Conservation (phyloP, 1,284 basidiomycete species). For the Ganoderma sinense region DNA sequence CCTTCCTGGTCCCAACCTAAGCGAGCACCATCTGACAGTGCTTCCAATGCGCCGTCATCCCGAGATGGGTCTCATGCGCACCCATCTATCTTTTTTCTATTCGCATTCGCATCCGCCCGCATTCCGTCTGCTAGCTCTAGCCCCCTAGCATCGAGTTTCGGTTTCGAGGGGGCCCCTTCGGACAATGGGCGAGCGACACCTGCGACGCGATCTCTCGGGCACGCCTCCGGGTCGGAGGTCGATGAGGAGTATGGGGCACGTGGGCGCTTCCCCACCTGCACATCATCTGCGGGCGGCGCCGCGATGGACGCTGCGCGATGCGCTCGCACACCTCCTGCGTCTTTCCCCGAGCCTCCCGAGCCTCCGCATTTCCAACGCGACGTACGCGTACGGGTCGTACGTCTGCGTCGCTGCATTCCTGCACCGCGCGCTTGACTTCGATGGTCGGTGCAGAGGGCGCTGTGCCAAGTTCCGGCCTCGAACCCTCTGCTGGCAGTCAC, state of each 20-base stretch:
- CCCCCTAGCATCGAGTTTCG: not conserved
- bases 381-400: constrained; percentile 25
- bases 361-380: constrained; percentile 30
- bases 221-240: not conserved
- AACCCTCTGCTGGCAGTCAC: too few relatives aligned
- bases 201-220: constrained; percentile 12
- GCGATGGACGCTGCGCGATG: constrained; percentile 26
- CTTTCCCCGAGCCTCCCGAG: constrained; percentile 25
- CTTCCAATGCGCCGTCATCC: not conserved
- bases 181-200: not conserved
- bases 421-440: constrained; percentile 14
- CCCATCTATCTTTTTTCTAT: not conserved
- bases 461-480: too few relatives aligned
- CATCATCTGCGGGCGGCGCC: constrained; percentile 26
- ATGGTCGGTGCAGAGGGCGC: too few relatives aligned
- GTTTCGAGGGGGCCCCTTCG: not conserved
- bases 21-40: not conserved
- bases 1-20: not conserved
- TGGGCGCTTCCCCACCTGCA: constrained; percentile 27
- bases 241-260: not conserved
- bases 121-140: not conserved
- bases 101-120: not conserved
- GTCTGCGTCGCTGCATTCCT: constrained; percentile 24
- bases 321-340: constrained; percentile 22
- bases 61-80: not conserved